Evolutionary conservation across 2,329 filamentous ascomycete genomes (phyloP), one percentile per base, ranked within the genome.

Genomic region (Colletotrichum echinochloae): DNA sequence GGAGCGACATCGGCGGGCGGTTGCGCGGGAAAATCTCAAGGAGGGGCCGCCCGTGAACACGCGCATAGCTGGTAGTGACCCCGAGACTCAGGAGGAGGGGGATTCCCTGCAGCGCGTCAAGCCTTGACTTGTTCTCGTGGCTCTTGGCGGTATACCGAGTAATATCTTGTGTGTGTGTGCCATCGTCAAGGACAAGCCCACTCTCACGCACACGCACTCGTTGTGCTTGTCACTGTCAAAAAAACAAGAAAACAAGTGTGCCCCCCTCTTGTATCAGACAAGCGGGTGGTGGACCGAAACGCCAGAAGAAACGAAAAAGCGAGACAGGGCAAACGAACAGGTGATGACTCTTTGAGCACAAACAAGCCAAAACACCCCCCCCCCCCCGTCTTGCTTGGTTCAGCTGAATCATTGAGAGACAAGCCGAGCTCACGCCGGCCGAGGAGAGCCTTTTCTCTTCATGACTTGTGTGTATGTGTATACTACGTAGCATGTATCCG

Each of bases 1-100:
- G 64, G 67, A 54, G 67, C 67, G 64, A 70, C 67, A 70, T 67
- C 57, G 67, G 67, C 67, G 67, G 67, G 67, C 67, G 67, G 64
- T 39, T 62, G 30, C 37, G 64, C 63, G 67, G 67, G 67, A 66
- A 33, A 49, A 41, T 48, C 28, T 28, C 67, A 46, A 64, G 41
- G 67, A 70, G 67, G 67, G 67, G 67, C 64, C 64, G 64, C 37
- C 37, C 44, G 28, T 60, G 44, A 35, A 39, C 18, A 56, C 49
- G 60, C 20, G 9, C 57, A 67, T 20, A 20, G 14, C 18, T 41
- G 39, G 39, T 18, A 41, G 39, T n/a, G n/a, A n/a, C n/a, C n/a
- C n/a, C n/a, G n/a, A n/a, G 39, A 18, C 39, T 5, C n/a, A 11
- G 41, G 41, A 46, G 20, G 41, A 46, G 67, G 64, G 57, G 26